phyloP scores from a whole-genome alignment of 2,329 filamentous ascomycete genomes.

The Fusarium haematococcum region DNA sequence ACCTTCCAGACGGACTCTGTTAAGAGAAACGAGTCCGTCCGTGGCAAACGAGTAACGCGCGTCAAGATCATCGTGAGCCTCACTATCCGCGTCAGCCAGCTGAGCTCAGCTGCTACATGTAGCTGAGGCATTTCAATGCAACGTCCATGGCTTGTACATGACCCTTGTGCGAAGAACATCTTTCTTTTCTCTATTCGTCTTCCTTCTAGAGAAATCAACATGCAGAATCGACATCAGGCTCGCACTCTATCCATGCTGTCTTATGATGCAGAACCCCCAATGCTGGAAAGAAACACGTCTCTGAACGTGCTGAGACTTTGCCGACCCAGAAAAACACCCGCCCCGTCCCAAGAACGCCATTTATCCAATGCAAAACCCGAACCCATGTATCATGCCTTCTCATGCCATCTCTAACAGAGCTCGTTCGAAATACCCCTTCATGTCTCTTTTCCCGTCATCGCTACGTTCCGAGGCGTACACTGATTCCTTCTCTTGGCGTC shows the following conservation, averaged over 20 bases:
- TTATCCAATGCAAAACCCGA: conserved; percentile 33
- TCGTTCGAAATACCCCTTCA: not conserved
- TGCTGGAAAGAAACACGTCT: not conserved
- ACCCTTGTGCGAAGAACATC: not conserved
- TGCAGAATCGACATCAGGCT: not conserved
- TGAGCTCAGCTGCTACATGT: not conserved
- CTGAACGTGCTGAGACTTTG: not conserved
- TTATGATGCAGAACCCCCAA: conserved; percentile 1
- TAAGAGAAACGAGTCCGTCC: not conserved
- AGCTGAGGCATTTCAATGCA: not conserved
- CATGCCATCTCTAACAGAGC: conserved; percentile 4
- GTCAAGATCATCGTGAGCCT: conserved; percentile 33
- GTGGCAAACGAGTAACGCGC: conserved; percentile 21
- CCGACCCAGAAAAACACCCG: conserved; percentile 11
- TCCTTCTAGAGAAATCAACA: conserved; percentile 6
- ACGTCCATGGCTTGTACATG: not conserved
- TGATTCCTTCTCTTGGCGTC: not conserved
- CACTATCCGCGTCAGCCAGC: conserved; percentile 29
- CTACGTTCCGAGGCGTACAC: not conserved
- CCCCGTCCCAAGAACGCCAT: conserved; percentile 29
- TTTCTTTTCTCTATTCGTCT: conserved; percentile 2
- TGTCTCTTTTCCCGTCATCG: not conserved
- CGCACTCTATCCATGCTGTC: conserved; percentile 4
- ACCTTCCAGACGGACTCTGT: not conserved
- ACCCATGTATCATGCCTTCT: conserved; percentile 13